These are phyloP conservation scores for Fusarium sp. DNA, from an alignment of 2,329 filamentous ascomycete species.

Conservation along the genomic window DNA sequence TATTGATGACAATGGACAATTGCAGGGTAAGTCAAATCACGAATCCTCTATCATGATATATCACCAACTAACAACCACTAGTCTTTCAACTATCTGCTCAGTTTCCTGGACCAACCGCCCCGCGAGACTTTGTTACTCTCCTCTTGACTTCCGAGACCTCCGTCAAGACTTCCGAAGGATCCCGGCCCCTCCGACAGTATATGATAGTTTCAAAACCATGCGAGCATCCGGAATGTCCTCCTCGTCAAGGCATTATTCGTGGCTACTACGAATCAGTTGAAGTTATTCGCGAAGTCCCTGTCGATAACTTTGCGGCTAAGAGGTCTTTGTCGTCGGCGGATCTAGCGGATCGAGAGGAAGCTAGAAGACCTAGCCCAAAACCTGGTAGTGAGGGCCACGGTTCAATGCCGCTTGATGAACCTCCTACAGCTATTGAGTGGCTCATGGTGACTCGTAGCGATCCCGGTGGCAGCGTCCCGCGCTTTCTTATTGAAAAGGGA, in stretches of 20 bases:
- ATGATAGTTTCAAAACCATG: slow-evolving; percentile 92
- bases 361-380: slow-evolving; percentile 34
- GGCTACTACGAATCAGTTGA: slow-evolving; percentile 94
- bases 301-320: slow-evolving; percentile 59
- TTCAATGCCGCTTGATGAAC: slow-evolving; percentile 46
- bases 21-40: slow-evolving; percentile 67
- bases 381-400: slow-evolving; percentile 33
- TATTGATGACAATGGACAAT: slow-evolving; percentile 70
- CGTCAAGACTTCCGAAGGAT: slow-evolving; percentile 50
- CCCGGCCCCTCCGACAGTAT: slow-evolving; percentile 74
- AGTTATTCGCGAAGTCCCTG: slow-evolving; percentile 85
- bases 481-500: slow-evolving; percentile 92
- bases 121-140: slow-evolving; percentile 88
- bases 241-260: slow-evolving; percentile 80
- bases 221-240: slow-evolving; percentile 79
- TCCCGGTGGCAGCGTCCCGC: slow-evolving; percentile 88
- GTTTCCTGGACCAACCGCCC: slow-evolving; percentile 89
- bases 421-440: slow-evolving; percentile 79
- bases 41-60: slow-evolving; percentile 11
- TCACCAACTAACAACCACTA: slow-evolving; percentile 52
- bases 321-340: slow-evolving; percentile 54
- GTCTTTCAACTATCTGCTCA: slow-evolving; percentile 91
- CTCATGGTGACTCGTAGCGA: slow-evolving; percentile 93
- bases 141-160: slow-evolving; percentile 77
- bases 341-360: slow-evolving; percentile 49